Conservation (phyloP, 2,329 filamentous ascomycete genomes). For the Curvularia spicifera region DNA sequence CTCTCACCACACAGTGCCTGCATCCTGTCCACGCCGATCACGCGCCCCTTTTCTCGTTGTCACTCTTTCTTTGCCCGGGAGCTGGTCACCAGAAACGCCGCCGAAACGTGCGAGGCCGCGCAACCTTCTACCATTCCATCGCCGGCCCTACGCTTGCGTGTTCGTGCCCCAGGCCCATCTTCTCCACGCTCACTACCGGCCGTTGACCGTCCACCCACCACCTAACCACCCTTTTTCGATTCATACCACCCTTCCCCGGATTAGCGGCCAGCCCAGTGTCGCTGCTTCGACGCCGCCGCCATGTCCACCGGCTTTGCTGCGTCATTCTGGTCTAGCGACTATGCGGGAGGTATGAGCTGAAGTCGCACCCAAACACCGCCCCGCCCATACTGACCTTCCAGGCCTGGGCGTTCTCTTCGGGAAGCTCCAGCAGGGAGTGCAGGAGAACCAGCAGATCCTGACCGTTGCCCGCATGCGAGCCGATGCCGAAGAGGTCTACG, state of each 20-base stretch:
- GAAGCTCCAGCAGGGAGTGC: slow-evolving; percentile 94
- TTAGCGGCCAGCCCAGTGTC: slow-evolving; percentile 24
- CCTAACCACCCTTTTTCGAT: slow-evolving; percentile 16
- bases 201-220: slow-evolving; percentile 16
- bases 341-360: slow-evolving; percentile 82
- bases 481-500: slow-evolving; percentile 92
- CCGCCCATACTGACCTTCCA: slow-evolving; percentile 42
- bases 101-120: slow-evolving; percentile 16
- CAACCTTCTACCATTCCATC: slow-evolving; percentile 15
- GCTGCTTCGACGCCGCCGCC: slow-evolving; percentile 23
- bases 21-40: slow-evolving; percentile 8
- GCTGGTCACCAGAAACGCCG: slow-evolving; percentile 14
- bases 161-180: slow-evolving; percentile 36
- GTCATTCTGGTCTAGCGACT: slow-evolving; percentile 98
- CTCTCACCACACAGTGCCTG: neutral
- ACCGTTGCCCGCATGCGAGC: slow-evolving; percentile 92
- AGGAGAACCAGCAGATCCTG: slow-evolving; percentile 93
- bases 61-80: slow-evolving; percentile 12
- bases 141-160: slow-evolving; percentile 29
- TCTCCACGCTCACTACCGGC: slow-evolving; percentile 35
- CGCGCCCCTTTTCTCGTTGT: slow-evolving; percentile 13
- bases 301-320: slow-evolving; percentile 73
- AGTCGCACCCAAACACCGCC: slow-evolving; percentile 9
- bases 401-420: slow-evolving; percentile 90
- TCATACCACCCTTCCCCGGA: slow-evolving; percentile 7